Conservation (phyloP, 1,284 basidiomycete species). For the Rhodotorula sp. region DNA sequence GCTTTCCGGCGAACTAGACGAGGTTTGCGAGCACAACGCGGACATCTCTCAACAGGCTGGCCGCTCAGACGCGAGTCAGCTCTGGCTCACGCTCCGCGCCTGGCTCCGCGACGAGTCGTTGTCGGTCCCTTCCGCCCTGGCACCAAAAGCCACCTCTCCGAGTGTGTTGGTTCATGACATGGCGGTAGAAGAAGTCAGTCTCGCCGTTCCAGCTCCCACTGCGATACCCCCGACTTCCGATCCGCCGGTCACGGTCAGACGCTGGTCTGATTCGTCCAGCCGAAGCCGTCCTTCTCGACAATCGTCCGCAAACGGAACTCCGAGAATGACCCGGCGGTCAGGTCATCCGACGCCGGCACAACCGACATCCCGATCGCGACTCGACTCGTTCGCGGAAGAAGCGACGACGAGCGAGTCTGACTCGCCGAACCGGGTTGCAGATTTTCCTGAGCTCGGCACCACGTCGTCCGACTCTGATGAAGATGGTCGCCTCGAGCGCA, state of each 20-base stretch:
- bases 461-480: conserved; percentile 34
- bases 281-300: conserved; percentile 1
- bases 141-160: conserved; percentile 1
- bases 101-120: conserved; percentile 31
- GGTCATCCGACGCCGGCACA: neutral
- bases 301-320: conserved; percentile 1
- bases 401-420: conserved; percentile 29
- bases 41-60: conserved; percentile 15
- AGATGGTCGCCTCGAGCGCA: conserved; percentile 5
- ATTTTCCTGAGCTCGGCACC: conserved; percentile 21
- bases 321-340: neutral
- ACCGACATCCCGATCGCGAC: neutral
- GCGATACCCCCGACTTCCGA: neutral
- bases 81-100: conserved; percentile 33
- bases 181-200: neutral
- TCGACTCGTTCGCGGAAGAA: conserved; percentile 35
- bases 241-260: neutral
- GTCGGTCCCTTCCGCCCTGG: conserved; percentile 13
- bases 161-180: neutral
- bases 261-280: neutral
- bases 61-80: conserved; percentile 29
- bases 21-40: conserved; percentile 33
- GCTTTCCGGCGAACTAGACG: conserved; percentile 22
- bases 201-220: neutral
- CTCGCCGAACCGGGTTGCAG: neutral